Conservation (phyloP, 164 flowering plant genomes). For the grape (Vitis vinifera) region ASM3070453v1 NC_081818.1:24524001-24524500, state of each 20-base stretch:
- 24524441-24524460: conserved; percentile 53
- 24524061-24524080: too few relatives aligned
- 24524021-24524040: too few relatives aligned
- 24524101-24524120: neutral
- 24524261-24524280: neutral
- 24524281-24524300: too few relatives aligned
- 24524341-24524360: too few relatives aligned
- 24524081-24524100: too few relatives aligned
- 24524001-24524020: too few relatives aligned
- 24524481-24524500: conserved; percentile 50
- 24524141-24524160: neutral
- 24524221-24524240: neutral
- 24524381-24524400: conserved; percentile 11
- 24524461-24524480: conserved; percentile 57
- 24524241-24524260: neutral
- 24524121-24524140: neutral
- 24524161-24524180: neutral
- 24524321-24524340: too few relatives aligned
- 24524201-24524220: neutral
- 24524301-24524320: too few relatives aligned
- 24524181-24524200: neutral
- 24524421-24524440: conserved; percentile 55
- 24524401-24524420: conserved; percentile 54
- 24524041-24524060: too few relatives aligned
- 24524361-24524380: neutral